These are phyloP conservation scores for Epichloe aotearoae DNA, from an alignment of 2,329 filamentous ascomycete species.

Conservation along the genomic window DNA sequence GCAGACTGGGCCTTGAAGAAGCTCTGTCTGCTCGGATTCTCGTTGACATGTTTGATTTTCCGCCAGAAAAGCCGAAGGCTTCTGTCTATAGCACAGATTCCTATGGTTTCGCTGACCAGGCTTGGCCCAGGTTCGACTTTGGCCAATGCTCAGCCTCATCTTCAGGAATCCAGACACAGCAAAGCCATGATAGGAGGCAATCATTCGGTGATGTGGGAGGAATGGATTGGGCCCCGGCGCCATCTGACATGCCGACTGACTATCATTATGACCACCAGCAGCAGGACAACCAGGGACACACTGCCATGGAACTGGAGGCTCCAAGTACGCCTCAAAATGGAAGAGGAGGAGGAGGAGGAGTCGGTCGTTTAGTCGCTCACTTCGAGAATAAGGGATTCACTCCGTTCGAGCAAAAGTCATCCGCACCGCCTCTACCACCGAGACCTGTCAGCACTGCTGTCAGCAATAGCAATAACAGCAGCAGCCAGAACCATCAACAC, in stretches of 20 bases:
- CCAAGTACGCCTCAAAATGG: slow-evolving; percentile 13
- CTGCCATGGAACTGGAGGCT: slow-evolving; percentile 17
- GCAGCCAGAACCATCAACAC: slow-evolving; percentile 8
- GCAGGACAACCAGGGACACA: neutral
- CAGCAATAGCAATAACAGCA: slow-evolving; percentile 2
- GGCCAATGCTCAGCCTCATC: slow-evolving; percentile 12
- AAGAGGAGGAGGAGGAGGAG: slow-evolving; percentile 12
- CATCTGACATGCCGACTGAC: slow-evolving; percentile 16
- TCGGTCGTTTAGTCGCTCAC: slow-evolving; percentile 26
- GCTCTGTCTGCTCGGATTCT: slow-evolving; percentile 19
- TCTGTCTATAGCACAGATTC: slow-evolving; percentile 16
- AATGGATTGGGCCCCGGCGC: slow-evolving; percentile 27
- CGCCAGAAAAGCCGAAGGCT: slow-evolving; percentile 18
- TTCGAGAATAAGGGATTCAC: slow-evolving; percentile 24
- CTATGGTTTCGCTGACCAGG: slow-evolving; percentile 20
- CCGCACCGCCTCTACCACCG: slow-evolving; percentile 23
- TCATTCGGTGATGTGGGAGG: slow-evolving; percentile 15
- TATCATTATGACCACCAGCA: slow-evolving; percentile 14
- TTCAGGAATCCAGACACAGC: slow-evolving; percentile 11
- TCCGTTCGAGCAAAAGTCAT: slow-evolving; percentile 23
- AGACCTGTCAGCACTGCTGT: slow-evolving; percentile 17
- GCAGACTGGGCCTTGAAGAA: slow-evolving; percentile 17
- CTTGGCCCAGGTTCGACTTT: slow-evolving; percentile 20
- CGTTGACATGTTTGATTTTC: slow-evolving; percentile 26
- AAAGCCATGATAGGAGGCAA: slow-evolving; percentile 14